Evolutionary conservation across 768 basidiomycete genomes (phyloP).

Genomic region (Mycena belliarum): DNA sequence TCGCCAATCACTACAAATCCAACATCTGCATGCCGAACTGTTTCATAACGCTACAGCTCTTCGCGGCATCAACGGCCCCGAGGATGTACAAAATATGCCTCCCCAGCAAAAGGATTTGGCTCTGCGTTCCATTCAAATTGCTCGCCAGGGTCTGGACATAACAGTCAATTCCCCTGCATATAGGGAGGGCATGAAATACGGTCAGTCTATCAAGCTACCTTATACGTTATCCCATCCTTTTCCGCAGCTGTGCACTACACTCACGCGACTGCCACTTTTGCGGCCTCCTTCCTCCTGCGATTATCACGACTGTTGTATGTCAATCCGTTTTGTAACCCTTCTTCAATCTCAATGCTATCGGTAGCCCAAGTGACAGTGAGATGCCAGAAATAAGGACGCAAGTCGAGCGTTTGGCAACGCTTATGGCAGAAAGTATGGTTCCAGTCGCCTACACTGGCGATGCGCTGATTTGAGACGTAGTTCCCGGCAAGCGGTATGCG

Average conservation of each 20-base stretch:
- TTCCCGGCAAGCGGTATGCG: slow-evolving; percentile 92
- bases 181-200: slow-evolving; percentile 90
- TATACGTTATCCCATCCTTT: slow-evolving; percentile 4
- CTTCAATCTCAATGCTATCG: slow-evolving; percentile 1
- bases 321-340: background rate
- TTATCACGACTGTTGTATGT: slow-evolving; percentile 85
- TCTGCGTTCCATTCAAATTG: slow-evolving; percentile 80
- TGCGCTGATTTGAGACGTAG: slow-evolving; percentile 38
- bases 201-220: slow-evolving; percentile 39
- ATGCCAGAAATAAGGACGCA: slow-evolving; percentile 69
- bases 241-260: slow-evolving; percentile 85
- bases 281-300: slow-evolving; percentile 86
- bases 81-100: slow-evolving; percentile 86
- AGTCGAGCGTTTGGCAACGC: slow-evolving; percentile 73
- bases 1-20: slow-evolving; percentile 84
- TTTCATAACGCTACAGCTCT: slow-evolving; percentile 86
- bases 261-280: slow-evolving; percentile 92
- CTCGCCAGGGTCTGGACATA: slow-evolving; percentile 77
- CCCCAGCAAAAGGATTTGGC: slow-evolving; percentile 76
- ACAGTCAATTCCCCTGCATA: slow-evolving; percentile 84
- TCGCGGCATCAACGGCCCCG: slow-evolving; percentile 79
- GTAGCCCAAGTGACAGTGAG: slow-evolving; percentile 82
- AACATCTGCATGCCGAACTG: slow-evolving; percentile 82
- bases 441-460: background rate
- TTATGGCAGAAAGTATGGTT: slow-evolving; percentile 76